Base-by-base conservation (phyloP, 139 green algal genomes). In the Pedinophyceae sp. region DNA sequence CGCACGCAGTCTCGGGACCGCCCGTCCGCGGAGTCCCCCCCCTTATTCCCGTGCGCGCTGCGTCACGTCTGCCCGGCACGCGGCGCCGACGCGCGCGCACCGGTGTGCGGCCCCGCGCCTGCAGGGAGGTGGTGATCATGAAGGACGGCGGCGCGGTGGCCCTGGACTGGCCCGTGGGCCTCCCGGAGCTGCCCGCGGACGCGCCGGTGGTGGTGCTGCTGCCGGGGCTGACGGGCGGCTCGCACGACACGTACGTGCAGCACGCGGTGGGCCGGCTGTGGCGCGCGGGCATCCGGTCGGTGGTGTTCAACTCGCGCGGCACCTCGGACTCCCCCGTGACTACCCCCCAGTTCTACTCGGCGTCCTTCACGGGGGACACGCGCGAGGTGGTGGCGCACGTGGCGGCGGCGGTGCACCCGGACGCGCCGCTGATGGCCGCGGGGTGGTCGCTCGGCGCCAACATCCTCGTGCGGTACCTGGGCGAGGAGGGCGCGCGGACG, bases 371-470 rank as follows among this genome's bases (percentile, higher is more conserved):
- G 0, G 82, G 69, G 0, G 88, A 96, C 54, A 67, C 85, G 45
- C 22, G 2, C 4, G 56, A 65, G 20, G 69, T 77, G 2, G 41
- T 72, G 3, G 30, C 53, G 15, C 61, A 72, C 34, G 61, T 73
- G 7, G 29, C 29, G 1, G 22, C 26, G 29, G 40, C 43, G 34
- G n/a, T n/a, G n/a, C 83, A 74, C 61, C 79, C 76, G 0, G 4
- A 51, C 17, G 43, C 51, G 3, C 4, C 40, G 18, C 47, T 95
- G 23, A 61, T 89, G 27, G 89, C 82, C 6, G 81, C 73, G 3
- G 89, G 89, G 2, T 97, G 85, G 85, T 90, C 75, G 4, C 72
- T 97, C 51, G 89, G 89, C 0, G 87, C 80, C 46, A 95, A 95
- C 45, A 72, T 67, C 18, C 27, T 74, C 29, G 43, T 64, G 24